Evolutionary conservation across 2,329 filamentous ascomycete genomes (phyloP), one percentile per base, ranked within the genome.

Genomic region (Exophiala alcalophila): DNA sequence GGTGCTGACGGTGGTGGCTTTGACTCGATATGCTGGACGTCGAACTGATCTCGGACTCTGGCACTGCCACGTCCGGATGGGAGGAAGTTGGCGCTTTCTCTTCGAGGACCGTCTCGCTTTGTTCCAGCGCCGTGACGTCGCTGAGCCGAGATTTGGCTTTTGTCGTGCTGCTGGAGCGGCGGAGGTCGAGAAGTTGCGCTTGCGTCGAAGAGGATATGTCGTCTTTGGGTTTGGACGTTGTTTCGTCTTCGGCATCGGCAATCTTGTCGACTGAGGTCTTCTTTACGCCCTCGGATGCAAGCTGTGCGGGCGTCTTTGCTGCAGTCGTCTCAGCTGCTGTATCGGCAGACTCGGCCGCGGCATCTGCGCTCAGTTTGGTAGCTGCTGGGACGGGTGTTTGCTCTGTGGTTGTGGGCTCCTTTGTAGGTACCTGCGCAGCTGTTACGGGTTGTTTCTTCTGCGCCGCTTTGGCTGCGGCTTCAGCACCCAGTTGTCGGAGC

Each of bases 401-500:
- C 15, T 47, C 43, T 23, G 48, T 39, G 4, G 34, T 34, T 24
- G 37, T 34, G 18, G 39, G 34, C 23, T 35, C 35, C 8, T 37
- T 54, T 5, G 39, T 18, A 5, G 52, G 44, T 9, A 35, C 35
- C 19, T 35, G 35, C 12, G 48, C 44, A n/a, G 40, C 39, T 38
- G 49, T 52, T 4, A 38, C 27, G 3, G 49, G 32, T 23, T 44
- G 35, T 39, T 54, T 58, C 50, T 54, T 55, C 34, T 54, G 52
- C 9, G 47, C 51, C n/a, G 59, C 58, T 40, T 59, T 60, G 20
- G 59, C 57, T 1, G 60, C 60, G 7, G 59, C 59, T 44, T 61
- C 60, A 25, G 64, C 62, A 27, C 69, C 64, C 2, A 68, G 67
- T 54, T 71, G 68, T 34, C 69, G 61, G 38, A 72, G 52, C 2